Evolutionary conservation across 2,329 filamentous ascomycete species (phyloP).

Genomic region (Colletotrichum somersetense): DNA sequence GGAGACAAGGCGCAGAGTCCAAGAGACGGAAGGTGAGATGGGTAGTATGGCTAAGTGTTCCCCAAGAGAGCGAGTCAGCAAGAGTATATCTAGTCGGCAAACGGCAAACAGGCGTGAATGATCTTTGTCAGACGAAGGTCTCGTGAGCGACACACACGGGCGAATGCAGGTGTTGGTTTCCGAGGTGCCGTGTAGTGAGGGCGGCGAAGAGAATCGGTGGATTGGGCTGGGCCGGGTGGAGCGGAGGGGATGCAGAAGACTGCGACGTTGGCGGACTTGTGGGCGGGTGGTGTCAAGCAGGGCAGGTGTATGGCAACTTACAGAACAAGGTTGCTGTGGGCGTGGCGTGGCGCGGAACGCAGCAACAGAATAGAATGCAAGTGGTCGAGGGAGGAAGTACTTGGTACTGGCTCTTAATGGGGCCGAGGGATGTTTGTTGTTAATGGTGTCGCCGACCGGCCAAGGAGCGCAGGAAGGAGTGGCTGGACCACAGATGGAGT

Average conservation of each 20-base stretch:
- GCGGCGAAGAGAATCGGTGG: conserved; percentile 1
- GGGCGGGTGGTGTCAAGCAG: conserved; percentile 11
- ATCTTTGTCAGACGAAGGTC: conserved; percentile 34
- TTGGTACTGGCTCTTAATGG: not conserved
- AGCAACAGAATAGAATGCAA: conserved; percentile 27
- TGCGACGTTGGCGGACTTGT: conserved; percentile 18
- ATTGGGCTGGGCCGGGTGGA: not conserved
- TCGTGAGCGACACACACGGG: conserved; percentile 39
- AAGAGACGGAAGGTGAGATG: not conserved
- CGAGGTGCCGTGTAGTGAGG: conserved; percentile 25
- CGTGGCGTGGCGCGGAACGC: conserved; percentile 18
- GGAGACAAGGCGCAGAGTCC: conserved; percentile 6
- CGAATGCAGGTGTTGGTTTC: conserved; percentile 31
- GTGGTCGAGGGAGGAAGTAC: conserved; percentile 29
- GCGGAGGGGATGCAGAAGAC: conserved; percentile 3
- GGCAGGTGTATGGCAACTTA: conserved; percentile 30
- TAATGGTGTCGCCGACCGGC: conserved; percentile 5
- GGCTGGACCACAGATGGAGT: conserved; percentile 40
- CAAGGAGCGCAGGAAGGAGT: conserved; percentile 32
- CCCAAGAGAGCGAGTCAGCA: conserved; percentile 31
- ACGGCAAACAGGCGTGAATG: conserved; percentile 29
- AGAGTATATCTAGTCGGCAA: conserved; percentile 36
- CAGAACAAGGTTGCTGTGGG: conserved; percentile 6
- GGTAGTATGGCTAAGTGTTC: conserved; percentile 17
- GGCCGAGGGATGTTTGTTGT: conserved; percentile 36